Percentiles rank a stretch among this genome's conserved stretches.
Evolutionary conservation across 1,284 basidiomycete species (phyloP).

Genomic region (Ustilago curta): DNA sequence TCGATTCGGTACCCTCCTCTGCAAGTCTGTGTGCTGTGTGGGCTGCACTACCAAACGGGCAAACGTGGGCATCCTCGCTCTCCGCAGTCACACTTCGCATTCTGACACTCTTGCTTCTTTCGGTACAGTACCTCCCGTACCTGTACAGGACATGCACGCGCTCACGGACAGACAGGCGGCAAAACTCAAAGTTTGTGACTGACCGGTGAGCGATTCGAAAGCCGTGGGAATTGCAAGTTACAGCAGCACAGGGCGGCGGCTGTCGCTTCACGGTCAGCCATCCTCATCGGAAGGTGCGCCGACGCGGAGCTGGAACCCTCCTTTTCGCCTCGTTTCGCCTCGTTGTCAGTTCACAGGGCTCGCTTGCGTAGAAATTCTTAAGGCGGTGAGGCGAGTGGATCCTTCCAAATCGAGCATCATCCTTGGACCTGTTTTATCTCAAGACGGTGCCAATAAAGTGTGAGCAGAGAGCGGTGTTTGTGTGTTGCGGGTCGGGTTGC

Average conservation of each 20-base stretch:
- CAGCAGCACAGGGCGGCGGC: too few relatives aligned
- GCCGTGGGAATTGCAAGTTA: too few relatives aligned
- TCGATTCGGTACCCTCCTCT: constrained; percentile 5
- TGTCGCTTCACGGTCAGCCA: too few relatives aligned
- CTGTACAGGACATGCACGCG: too few relatives aligned
- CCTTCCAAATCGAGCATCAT: constrained; percentile 11
- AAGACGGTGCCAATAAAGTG: neutral
- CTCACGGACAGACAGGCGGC: too few relatives aligned
- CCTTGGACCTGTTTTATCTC: neutral
- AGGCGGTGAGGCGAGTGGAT: neutral
- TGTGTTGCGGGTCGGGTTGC: neutral
- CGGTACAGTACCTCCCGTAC: too few relatives aligned
- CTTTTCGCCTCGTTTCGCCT: neutral
- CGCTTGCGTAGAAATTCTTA: constrained; percentile 1
- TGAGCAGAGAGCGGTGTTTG: neutral
- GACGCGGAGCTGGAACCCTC: neutral
- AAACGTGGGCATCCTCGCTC: neutral
- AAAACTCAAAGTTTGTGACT: too few relatives aligned
- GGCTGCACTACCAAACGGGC: neutral
- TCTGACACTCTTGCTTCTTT: too few relatives aligned
- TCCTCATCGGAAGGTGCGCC: too few relatives aligned
- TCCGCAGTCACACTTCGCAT: too few relatives aligned
- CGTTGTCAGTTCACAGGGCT: neutral
- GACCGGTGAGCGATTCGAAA: too few relatives aligned
- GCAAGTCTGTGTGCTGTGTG: neutral